A percentile compares a stretch with the other conserved stretches of the same genome.
Conservation (phyloP, 441 rosid species). For the Populus tomentosa region DNA sequence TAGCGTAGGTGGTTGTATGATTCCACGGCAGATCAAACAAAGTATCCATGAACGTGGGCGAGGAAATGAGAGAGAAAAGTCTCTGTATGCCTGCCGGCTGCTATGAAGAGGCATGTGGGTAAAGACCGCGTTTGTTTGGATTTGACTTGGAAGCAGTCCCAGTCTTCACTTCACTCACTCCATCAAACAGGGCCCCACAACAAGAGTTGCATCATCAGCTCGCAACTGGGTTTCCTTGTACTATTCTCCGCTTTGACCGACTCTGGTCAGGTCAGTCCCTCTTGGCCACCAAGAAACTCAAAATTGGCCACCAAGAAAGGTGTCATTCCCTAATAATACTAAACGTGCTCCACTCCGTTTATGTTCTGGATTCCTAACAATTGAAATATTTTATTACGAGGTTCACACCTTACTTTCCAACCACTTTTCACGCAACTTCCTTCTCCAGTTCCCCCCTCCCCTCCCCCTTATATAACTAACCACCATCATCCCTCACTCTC, state of each 20-base stretch:
- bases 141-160: conserved; percentile 19
- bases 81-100: too few species aligned
- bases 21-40: too few species aligned
- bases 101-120: too few species aligned
- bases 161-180: conserved; percentile 18
- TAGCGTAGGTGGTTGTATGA: too few species aligned
- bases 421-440: conserved; percentile 81
- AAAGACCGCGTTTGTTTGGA: conserved; percentile 13
- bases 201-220: not conserved
- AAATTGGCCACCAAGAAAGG: conserved; percentile 22
- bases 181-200: not conserved
- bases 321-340: not conserved
- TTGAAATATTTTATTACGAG: not conserved
- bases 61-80: too few species aligned
- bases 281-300: conserved; percentile 31
- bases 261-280: conserved; percentile 10
- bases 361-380: not conserved
- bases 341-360: conserved; percentile 37
- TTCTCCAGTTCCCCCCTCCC: conserved; percentile 30
- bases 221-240: not conserved
- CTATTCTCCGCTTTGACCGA: conserved; percentile 14
- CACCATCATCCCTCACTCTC: conserved; percentile 8
- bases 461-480: conserved; percentile 14
- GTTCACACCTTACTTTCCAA: conserved; percentile 31
- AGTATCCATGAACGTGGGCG: too few species aligned